phyloP scores from a whole-genome alignment of 306 rosid genomes.

The Lathyrus sativus region DNA sequence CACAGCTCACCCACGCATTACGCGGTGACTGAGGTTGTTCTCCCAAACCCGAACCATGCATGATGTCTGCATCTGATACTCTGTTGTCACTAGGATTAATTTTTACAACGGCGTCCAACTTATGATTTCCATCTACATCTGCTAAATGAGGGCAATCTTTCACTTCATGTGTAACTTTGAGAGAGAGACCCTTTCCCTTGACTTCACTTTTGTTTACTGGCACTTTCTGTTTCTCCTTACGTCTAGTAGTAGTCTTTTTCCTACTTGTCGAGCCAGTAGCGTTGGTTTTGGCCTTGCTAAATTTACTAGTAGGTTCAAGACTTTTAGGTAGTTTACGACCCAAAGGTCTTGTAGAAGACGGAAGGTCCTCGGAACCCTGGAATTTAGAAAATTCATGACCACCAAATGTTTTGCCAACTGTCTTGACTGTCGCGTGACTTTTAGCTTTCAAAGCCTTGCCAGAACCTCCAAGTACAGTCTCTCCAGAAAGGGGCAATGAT shows the following conservation, averaged over 20 bases:
- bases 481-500: slow-evolving; percentile 47
- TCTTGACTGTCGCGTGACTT: slow-evolving; percentile 43
- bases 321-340: slow-evolving; percentile 62
- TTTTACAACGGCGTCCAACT: slow-evolving; percentile 48
- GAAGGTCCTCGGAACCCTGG: slow-evolving; percentile 42
- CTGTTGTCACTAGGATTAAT: slow-evolving; percentile 36
- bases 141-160: slow-evolving; percentile 51
- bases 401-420: slow-evolving; percentile 41
- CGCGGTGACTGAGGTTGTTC: slow-evolving; percentile 57
- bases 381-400: slow-evolving; percentile 44
- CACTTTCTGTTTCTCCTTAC: slow-evolving; percentile 53
- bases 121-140: slow-evolving; percentile 50
- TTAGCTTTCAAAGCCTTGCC: slow-evolving; percentile 44
- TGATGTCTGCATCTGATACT: slow-evolving; percentile 41
- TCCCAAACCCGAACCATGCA: slow-evolving; percentile 50
- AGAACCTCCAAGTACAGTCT: slow-evolving; percentile 43
- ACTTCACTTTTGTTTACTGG: slow-evolving; percentile 54
- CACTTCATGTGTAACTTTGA: slow-evolving; percentile 40
- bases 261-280: slow-evolving; percentile 53
- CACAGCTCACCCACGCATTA: slow-evolving; percentile 97
- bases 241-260: slow-evolving; percentile 50
- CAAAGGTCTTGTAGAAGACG: slow-evolving; percentile 50
- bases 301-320: slow-evolving; percentile 46
- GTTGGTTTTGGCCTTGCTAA: slow-evolving; percentile 53
- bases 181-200: slow-evolving; percentile 48